Conservation (phyloP, 1,284 basidiomycete genomes). For the Cystobasidium sp. region DNA sequence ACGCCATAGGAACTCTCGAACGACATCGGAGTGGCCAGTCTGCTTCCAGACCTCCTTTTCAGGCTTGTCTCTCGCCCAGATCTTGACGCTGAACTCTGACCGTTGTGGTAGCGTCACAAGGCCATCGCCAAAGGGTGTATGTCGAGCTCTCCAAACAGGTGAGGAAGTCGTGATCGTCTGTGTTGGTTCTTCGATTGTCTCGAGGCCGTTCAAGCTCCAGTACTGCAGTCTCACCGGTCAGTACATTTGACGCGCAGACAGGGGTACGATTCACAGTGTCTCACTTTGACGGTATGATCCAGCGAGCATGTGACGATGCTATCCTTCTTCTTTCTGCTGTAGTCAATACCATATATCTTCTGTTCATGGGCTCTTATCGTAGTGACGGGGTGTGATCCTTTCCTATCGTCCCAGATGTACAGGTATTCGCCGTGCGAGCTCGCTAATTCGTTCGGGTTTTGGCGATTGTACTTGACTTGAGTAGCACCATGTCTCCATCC, state of each 20-base stretch:
- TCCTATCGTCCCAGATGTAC: slow-evolving; percentile 86
- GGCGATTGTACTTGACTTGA: slow-evolving; percentile 90
- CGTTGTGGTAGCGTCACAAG: slow-evolving; percentile 88
- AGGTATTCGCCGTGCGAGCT: slow-evolving; percentile 83
- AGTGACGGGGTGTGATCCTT: slow-evolving; percentile 82
- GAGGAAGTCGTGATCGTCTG: slow-evolving; percentile 66
- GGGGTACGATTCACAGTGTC: slow-evolving; percentile 62
- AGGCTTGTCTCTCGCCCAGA: slow-evolving; percentile 69
- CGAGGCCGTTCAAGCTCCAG: slow-evolving; percentile 47
- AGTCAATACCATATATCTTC: slow-evolving; percentile 92
- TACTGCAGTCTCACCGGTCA: slow-evolving; percentile 34
- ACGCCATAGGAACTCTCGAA: slow-evolving; percentile 98
- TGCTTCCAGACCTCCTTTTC: slow-evolving; percentile 72
- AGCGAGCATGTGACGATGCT: slow-evolving; percentile 88
- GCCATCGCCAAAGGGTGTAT: slow-evolving; percentile 89
- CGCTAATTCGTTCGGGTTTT: slow-evolving; percentile 80
- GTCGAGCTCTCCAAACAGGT: slow-evolving; percentile 91
- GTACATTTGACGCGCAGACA: neutral
- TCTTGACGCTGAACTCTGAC: slow-evolving; percentile 79
- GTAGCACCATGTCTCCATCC: slow-evolving; percentile 57
- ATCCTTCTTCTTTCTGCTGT: slow-evolving; percentile 74
- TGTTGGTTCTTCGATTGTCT: slow-evolving; percentile 22
- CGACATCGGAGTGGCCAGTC: slow-evolving; percentile 87
- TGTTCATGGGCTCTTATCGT: slow-evolving; percentile 77
- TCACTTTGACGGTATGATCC: slow-evolving; percentile 88